Conservation (phyloP, 768 basidiomycete genomes). For the Amanita polypyramis region DNA sequence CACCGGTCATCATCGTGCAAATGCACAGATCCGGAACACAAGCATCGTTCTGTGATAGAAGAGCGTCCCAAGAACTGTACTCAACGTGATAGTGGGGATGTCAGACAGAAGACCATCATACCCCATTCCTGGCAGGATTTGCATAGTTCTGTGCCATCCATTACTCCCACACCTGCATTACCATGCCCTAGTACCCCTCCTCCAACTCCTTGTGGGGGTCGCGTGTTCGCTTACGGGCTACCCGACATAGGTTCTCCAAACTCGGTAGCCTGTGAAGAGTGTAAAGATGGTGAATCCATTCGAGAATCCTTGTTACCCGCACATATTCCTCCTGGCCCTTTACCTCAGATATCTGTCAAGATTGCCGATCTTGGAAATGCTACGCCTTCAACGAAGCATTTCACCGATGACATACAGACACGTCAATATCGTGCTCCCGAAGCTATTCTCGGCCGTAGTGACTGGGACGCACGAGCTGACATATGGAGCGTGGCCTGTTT, state of each 20-base stretch:
- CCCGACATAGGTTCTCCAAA: neutral
- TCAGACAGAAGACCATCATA: slow-evolving; percentile 6
- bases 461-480: slow-evolving; percentile 82
- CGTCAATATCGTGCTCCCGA: slow-evolving; percentile 93
- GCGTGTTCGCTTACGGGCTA: neutral
- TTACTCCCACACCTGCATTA: slow-evolving; percentile 18
- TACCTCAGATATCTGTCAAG: slow-evolving; percentile 65
- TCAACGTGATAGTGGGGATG: neutral
- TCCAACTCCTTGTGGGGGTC: slow-evolving; percentile 1
- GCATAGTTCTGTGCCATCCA: slow-evolving; percentile 14
- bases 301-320: neutral
- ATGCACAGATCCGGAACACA: slow-evolving; percentile 16
- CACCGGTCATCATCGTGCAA: slow-evolving; percentile 21
- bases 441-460: slow-evolving; percentile 77
- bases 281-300: neutral
- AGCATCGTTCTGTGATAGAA: slow-evolving; percentile 10
- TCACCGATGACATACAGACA: slow-evolving; percentile 95
- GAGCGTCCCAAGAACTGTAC: slow-evolving; percentile 13
- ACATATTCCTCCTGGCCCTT: slow-evolving; percentile 5
- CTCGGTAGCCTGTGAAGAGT: neutral
- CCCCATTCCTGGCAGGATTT: too few species aligned
- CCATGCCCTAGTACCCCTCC: slow-evolving; percentile 24
- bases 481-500: slow-evolving; percentile 91
- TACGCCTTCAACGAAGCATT: slow-evolving; percentile 83
- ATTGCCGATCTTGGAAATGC: slow-evolving; percentile 94